Base-by-base conservation (phyloP, 2,329 filamentous ascomycete genomes). In the Epichloe festucae region DNA sequence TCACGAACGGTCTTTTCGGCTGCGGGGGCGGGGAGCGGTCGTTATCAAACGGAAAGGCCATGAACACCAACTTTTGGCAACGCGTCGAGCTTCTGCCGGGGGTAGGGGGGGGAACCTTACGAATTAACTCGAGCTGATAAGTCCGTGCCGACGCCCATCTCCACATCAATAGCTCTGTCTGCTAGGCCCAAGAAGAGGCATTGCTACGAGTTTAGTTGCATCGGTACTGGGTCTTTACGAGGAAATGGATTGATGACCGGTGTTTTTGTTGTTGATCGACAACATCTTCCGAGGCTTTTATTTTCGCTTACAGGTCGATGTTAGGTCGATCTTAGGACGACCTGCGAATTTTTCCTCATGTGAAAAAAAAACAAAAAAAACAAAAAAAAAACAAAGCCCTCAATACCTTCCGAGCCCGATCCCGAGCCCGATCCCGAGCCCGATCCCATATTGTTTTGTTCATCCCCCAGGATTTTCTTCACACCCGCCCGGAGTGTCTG, bases 151-250 rank as follows among this genome's bases (percentile, higher is more conserved):
- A 34, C n/a, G 38, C 46, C 44, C 21, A 49, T 43, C 40, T 38
- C 49, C 52, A 53, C 52, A 27, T 35, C 34, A 41, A 48, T 49
- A 47, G 52, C 23, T 49, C 43, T 3, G 23, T 31, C 4, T 46
- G 40, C 50, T 49, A 45, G 21, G n/a, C 36, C 52, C 35, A 35
- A 43, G 49, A 43, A 14, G n/a, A 50, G 52, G 43, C 49, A 54
- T 52, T 48, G 46, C 52, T 52, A 50, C 52, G 52, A 54, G 43
- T 48, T 46, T 41, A 36, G 49, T 52, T 38, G 49, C 52, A 45
- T 40, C 38, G n/a, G n/a, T 19, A 23, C 23, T 49, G 51, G 51
- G n/a, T 7, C 41, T 36, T 4, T 21, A 36, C 27, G 11, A 3
- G 15, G 23, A 19, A 36, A 23, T 12, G 27, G 39, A 17, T 27